Conservation (phyloP, 495 filamentous ascomycete species). For the Cryomyces minteri region DNA sequence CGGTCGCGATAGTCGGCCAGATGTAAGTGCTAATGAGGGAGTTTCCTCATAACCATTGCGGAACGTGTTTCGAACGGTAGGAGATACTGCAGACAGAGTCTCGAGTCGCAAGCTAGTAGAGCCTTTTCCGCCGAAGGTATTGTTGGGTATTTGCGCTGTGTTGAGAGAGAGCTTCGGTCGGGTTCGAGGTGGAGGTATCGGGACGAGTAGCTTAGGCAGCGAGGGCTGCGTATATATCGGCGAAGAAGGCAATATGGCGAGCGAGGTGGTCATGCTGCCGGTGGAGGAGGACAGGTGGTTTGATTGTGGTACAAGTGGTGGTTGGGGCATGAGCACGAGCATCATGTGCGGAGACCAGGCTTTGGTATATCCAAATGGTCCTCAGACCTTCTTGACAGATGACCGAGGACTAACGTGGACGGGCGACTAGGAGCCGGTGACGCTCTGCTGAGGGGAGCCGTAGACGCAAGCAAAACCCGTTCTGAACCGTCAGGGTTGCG, state of each 20-base stretch:
- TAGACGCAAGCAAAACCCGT: no score
- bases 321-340: no score
- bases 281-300: slow-evolving; percentile 5
- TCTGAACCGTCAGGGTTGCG: no score
- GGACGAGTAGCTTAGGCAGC: slow-evolving; percentile 9
- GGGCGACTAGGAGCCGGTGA: no score
- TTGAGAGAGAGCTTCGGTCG: slow-evolving; percentile 69
- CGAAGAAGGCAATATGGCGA: slow-evolving; percentile 17
- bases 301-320: no score
- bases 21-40: slow-evolving; percentile 32
- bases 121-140: slow-evolving; percentile 29
- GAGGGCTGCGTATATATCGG: slow-evolving; percentile 9
- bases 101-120: slow-evolving; percentile 31
- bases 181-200: slow-evolving; percentile 27
- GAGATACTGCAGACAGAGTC: slow-evolving; percentile 44
- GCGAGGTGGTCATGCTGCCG: slow-evolving; percentile 14
- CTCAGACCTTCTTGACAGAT: no score
- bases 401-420: no score
- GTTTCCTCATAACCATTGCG: slow-evolving; percentile 56
- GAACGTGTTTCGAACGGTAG: slow-evolving; percentile 67
- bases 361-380: no score
- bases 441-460: no score
- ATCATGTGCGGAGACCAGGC: slow-evolving; percentile 8
- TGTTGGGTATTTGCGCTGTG: slow-evolving; percentile 30
- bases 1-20: slow-evolving; percentile 19